phyloP scores from a whole-genome alignment of 306 rosid genomes.

The Benincasa hispida region DNA sequence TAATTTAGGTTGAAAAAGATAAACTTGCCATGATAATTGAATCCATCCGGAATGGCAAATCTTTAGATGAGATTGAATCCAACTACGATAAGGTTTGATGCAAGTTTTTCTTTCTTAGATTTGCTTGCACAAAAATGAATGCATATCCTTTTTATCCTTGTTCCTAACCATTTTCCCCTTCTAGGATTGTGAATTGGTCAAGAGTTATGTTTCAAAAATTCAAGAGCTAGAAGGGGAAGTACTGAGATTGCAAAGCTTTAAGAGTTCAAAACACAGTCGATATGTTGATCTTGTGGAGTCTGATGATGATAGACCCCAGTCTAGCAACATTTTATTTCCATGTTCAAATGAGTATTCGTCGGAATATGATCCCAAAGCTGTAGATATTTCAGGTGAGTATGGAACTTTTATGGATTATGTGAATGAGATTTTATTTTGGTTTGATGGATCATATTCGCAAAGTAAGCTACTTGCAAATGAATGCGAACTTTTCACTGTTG shows the following conservation, averaged over 20 bases:
- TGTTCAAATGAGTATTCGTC: constrained; percentile 44
- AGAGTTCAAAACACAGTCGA: constrained; percentile 23
- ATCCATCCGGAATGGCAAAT: constrained; percentile 62
- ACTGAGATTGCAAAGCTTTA: constrained; percentile 25
- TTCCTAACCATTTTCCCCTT: constrained; percentile 3
- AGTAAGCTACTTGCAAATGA: background rate
- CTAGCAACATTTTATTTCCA: constrained; percentile 45
- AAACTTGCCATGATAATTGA: constrained; percentile 62
- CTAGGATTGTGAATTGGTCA: constrained; percentile 68
- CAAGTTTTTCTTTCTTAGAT: background rate
- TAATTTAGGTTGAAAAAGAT: constrained; percentile 76
- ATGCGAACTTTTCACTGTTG: background rate
- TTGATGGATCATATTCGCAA: background rate
- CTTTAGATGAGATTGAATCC: constrained; percentile 92
- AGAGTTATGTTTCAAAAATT: constrained; percentile 60
- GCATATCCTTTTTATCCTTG: background rate
- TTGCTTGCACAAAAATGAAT: background rate
- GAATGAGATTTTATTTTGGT: background rate
- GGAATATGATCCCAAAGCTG: constrained; percentile 51
- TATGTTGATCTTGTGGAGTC: constrained; percentile 46
- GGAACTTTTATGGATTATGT: background rate
- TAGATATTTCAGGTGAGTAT: constrained; percentile 47
- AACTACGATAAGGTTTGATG: constrained; percentile 46
- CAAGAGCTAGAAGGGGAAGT: constrained; percentile 74
- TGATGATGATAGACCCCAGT: constrained; percentile 38